Conservation (phyloP, 257 asterid genomes). For the Ligustrum vulgare region DNA sequence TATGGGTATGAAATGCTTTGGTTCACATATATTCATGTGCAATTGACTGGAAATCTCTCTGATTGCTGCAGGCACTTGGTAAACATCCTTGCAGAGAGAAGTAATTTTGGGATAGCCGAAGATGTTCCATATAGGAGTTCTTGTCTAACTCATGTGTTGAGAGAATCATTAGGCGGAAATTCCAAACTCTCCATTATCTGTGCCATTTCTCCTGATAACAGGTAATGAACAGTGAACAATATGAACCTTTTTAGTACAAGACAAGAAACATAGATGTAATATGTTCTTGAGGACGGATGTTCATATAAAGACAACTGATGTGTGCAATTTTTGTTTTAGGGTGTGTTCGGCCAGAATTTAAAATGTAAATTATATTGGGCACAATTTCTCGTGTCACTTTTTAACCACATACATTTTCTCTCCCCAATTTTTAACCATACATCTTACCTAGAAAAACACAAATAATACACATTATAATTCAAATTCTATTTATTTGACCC, state of each 20-base stretch:
- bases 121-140: constrained; percentile 54
- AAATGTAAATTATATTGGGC: too few relatives aligned
- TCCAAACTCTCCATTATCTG: constrained; percentile 76
- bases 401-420: too few relatives aligned
- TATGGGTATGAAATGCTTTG: neutral
- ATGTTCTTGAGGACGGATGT: neutral
- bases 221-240: constrained; percentile 39
- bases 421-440: too few relatives aligned
- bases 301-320: neutral
- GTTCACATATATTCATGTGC: neutral
- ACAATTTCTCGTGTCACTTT: too few relatives aligned
- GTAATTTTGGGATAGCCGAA: constrained; percentile 39
- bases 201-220: constrained; percentile 63
- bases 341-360: too few relatives aligned
- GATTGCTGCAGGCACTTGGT: constrained; percentile 66
- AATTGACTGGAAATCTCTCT: constrained; percentile 8
- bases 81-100: constrained; percentile 55
- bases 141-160: constrained; percentile 68
- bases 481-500: too few relatives aligned
- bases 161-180: constrained; percentile 87
- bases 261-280: neutral
- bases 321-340: neutral
- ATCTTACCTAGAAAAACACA: too few relatives aligned
- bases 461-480: too few relatives aligned
- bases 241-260: neutral